Base-by-base conservation (phyloP, 805 yeast species). In the Maudiozyma saulgeensis region DNA sequence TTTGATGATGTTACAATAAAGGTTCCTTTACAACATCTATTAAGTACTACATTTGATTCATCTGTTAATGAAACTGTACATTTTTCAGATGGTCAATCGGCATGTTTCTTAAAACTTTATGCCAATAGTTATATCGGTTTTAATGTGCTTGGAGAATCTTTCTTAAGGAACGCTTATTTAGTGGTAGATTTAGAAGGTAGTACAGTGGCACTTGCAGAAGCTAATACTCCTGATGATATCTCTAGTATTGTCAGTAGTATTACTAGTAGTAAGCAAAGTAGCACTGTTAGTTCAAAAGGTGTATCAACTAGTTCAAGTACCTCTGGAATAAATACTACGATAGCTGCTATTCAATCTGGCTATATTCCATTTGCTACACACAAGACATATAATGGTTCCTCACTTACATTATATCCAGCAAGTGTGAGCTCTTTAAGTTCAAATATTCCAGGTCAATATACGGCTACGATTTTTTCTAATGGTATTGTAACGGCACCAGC, bases 141-240 rank as follows among this genome's bases (percentile, higher is more conserved):
- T 58, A 71, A 76, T 9, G 57, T 77, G 2, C 61, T 85, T 40
- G 93, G 91, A 2, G 66, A 78, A 6, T 73, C 84, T 4, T 78
- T 84, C 55, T 53, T 84, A 44, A 69, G 69, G 46, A 68, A 72
- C 44, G 64, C 75, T 7, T 83, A 78, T 58, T 51, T 84, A 38
- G 90, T 82, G 0, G 81, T 82, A 38, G 88, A 84, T 62, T 72
- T 78, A 53, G 87, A 75, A 15, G 78, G 77, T 18, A 62, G 69
- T 25, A 67, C 68, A 21, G 59, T 84, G 26, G 93, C 84, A 0
- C 45, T 84, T 45, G 86, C 80, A 0, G 73, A 74, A 44, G 71
- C 82, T 2, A 45, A 28, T 9, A 37, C 23, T 32, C 8, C n/a
- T 46, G 86, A 80, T 1, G 73, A 74, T 44, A 71, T 81, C 2